A percentile compares a stretch with the other conserved stretches of the same genome.
Evolutionary conservation across 2,329 filamentous ascomycete genomes (phyloP).

Genomic region (Thielaviopsis ethacetica): DNA sequence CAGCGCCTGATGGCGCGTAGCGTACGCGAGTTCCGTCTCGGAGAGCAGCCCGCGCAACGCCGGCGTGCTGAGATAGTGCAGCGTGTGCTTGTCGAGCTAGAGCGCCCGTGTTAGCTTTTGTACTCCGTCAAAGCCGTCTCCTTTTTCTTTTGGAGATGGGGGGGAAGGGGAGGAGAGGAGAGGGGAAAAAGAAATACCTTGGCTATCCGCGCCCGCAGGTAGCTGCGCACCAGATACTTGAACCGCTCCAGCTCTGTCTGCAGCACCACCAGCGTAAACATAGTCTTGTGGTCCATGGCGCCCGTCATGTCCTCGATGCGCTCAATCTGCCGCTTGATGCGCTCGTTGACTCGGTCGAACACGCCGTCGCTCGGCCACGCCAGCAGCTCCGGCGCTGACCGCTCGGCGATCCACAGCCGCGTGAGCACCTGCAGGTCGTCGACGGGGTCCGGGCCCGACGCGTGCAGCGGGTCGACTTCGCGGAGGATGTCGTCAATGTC

Average conservation of each 20-base stretch:
- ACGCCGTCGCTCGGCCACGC: slow-evolving; percentile 50
- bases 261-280: slow-evolving; percentile 84
- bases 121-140: too few species aligned
- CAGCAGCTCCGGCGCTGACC: slow-evolving; percentile 76
- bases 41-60: slow-evolving; percentile 49
- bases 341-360: slow-evolving; percentile 65
- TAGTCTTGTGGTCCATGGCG: slow-evolving; percentile 76
- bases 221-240: slow-evolving; percentile 76
- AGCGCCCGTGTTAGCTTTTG: background rate
- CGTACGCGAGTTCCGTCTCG: slow-evolving; percentile 61
- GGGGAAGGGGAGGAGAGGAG: background rate
- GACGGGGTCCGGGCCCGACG: slow-evolving; percentile 41
- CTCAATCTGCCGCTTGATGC: slow-evolving; percentile 53
- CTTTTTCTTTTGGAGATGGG: too few species aligned
- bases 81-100: slow-evolving; percentile 60
- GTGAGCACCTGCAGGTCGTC: slow-evolving; percentile 73
- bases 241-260: slow-evolving; percentile 92
- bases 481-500: slow-evolving; percentile 69
- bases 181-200: slow-evolving; percentile 40
- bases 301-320: slow-evolving; percentile 62
- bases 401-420: slow-evolving; percentile 83
- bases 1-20: slow-evolving; percentile 69
- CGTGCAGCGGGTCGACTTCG: slow-evolving; percentile 48
- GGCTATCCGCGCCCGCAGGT: slow-evolving; percentile 67
- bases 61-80: slow-evolving; percentile 51